A percentile compares a stretch with the other conserved stretches of the same genome.
These are phyloP conservation scores for Parastagonospora nodorum DNA, from an alignment of 2,329 filamentous ascomycete genomes.

Conservation along the genomic window DNA sequence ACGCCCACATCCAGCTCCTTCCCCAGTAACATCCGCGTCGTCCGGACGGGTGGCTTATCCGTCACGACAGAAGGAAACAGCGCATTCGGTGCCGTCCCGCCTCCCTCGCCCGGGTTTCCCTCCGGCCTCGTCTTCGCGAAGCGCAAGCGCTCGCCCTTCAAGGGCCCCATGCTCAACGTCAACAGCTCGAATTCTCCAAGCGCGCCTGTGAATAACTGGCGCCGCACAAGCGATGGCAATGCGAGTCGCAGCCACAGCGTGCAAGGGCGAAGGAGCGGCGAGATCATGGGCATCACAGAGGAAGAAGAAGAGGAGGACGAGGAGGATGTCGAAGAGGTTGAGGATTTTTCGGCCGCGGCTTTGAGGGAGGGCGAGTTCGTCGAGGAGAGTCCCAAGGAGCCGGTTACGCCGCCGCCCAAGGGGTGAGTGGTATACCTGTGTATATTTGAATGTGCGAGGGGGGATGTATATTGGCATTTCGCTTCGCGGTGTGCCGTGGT, in stretches of 20 bases:
- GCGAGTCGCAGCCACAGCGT: conserved; percentile 59
- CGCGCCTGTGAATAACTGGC: not conserved
- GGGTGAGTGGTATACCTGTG: not conserved
- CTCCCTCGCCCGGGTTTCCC: conserved; percentile 52
- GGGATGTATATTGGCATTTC: not conserved
- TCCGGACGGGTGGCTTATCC: conserved; percentile 59
- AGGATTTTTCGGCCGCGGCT: conserved; percentile 60
- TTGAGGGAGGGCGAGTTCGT: conserved; percentile 40
- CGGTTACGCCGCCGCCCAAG: conserved; percentile 7
- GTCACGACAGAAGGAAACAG: conserved; percentile 52
- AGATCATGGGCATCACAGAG: conserved; percentile 67
- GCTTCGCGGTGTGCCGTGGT: too few species aligned
- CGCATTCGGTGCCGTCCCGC: conserved; percentile 59
- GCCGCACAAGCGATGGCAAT: conserved; percentile 9
- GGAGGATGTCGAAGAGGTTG: conserved; percentile 60
- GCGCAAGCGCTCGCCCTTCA: conserved; percentile 80
- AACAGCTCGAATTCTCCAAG: conserved; percentile 34
- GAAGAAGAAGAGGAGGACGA: conserved; percentile 54
- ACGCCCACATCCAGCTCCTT: conserved; percentile 77
- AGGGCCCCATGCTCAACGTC: conserved; percentile 69
- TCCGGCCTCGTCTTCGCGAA: conserved; percentile 77
- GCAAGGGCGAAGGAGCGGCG: conserved; percentile 70
- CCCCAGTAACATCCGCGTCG: conserved; percentile 83
- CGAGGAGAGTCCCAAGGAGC: conserved; percentile 21
- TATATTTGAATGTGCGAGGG: not conserved